These are phyloP conservation scores for Erodium trifolium DNA, from an alignment of 441 rosid genomes.

Conservation along the genomic window DNA sequence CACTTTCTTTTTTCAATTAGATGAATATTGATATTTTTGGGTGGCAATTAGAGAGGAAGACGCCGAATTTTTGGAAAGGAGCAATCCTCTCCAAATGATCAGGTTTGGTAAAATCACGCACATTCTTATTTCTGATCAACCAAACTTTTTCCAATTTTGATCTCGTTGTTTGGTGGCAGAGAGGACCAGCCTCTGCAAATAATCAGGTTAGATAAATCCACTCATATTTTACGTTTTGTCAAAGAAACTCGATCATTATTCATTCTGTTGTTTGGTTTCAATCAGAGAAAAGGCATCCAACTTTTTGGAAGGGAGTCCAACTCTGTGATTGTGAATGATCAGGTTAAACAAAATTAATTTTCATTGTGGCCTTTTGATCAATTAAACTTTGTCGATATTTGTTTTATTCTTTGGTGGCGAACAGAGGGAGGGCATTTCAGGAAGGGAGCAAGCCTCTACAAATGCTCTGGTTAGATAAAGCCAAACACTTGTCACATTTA, in stretches of 20 bases:
- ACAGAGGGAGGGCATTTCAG: background rate
- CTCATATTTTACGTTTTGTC: background rate
- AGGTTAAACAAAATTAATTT: background rate
- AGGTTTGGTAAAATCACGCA: background rate
- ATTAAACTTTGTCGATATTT: background rate
- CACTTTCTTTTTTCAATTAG: background rate
- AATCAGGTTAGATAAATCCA: background rate
- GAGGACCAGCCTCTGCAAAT: background rate
- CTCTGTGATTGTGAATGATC: constrained; percentile 1
- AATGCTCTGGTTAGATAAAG: background rate
- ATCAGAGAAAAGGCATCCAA: background rate
- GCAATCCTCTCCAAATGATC: constrained; percentile 1
- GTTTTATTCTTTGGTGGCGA: background rate
- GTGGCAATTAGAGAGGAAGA: background rate
- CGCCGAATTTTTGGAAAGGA: background rate
- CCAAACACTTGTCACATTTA: background rate
- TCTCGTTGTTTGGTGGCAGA: background rate
- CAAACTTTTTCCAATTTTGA: background rate
- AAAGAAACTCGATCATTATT: background rate
- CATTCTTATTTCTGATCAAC: background rate
- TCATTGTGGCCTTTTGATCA: background rate
- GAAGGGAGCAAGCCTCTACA: background rate
- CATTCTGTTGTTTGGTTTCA: background rate
- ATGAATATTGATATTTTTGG: background rate
- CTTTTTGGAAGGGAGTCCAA: background rate